A percentile compares a stretch with the other conserved stretches of the same genome.
Conservation (phyloP, 2,329 filamentous ascomycete species). For the Knufia petricola region DNA sequence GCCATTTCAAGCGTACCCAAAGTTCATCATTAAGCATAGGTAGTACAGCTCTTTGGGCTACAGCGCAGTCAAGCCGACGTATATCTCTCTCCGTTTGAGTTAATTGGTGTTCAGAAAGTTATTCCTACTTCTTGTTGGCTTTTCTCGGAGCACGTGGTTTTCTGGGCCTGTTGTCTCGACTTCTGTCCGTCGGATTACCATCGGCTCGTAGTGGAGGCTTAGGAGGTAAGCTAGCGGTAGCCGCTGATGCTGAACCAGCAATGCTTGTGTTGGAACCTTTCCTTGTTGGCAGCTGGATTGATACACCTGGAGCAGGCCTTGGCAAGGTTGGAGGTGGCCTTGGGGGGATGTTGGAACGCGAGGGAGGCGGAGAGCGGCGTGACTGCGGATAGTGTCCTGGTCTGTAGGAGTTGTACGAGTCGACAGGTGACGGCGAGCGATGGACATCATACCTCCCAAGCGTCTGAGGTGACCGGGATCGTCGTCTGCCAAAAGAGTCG, state of each 20-base stretch:
- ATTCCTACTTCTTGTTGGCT: no score
- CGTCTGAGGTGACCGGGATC: slow-evolving; percentile 13
- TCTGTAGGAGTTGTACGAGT: background rate
- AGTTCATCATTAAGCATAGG: no score
- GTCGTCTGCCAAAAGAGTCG: slow-evolving; percentile 17
- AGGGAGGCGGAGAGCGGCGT: background rate
- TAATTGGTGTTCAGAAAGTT: no score
- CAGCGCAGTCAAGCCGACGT: no score
- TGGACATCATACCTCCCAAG: background rate
- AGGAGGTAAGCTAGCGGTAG: background rate
- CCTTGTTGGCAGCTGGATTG: slow-evolving; percentile 8
- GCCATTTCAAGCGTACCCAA: no score
- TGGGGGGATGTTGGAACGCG: background rate
- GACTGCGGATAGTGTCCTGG: background rate
- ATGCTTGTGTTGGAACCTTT: slow-evolving; percentile 10
- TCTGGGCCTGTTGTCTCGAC: background rate
- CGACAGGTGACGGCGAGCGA: slow-evolving; percentile 3
- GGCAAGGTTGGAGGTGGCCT: background rate
- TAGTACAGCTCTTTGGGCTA: no score
- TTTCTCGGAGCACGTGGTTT: background rate
- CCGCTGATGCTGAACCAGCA: background rate
- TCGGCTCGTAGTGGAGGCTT: background rate
- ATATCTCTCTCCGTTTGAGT: no score
- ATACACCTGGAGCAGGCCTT: background rate
- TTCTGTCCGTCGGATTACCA: background rate